Conservation (phyloP, 176 grass and related monocot species). For the Aegilops speltoides region DNA sequence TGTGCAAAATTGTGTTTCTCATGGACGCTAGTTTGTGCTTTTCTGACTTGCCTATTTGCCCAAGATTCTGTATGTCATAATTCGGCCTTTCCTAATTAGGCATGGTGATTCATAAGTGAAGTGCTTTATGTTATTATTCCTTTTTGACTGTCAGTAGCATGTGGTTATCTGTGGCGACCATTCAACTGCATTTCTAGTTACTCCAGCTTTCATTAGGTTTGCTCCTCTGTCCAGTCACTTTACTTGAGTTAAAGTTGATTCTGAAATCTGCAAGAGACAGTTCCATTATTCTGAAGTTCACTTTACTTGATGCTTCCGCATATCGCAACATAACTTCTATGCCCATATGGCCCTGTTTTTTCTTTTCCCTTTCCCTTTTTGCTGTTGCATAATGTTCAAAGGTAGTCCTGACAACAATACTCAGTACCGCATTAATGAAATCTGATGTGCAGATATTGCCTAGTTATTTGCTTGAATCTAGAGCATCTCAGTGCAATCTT, state of each 20-base stretch:
- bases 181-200: neutral
- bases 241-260: neutral
- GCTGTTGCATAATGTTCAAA: neutral
- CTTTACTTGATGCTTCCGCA: neutral
- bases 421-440: neutral
- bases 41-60: neutral
- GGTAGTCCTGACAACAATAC: neutral
- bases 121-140: neutral
- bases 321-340: neutral
- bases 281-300: neutral
- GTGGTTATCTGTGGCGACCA: neutral
- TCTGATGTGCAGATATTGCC: neutral
- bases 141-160: neutral
- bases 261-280: neutral
- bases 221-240: neutral
- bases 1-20: neutral
- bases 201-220: conserved; percentile 19
- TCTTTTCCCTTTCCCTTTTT: neutral
- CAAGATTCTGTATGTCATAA: neutral
- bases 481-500: neutral
- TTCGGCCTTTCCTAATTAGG: neutral
- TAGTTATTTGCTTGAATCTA: neutral
- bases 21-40: neutral
- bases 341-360: neutral
- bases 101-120: neutral